Base-by-base conservation (phyloP, 139 green algal genomes). In the Chlamydomonas asymmetrica region DNA sequence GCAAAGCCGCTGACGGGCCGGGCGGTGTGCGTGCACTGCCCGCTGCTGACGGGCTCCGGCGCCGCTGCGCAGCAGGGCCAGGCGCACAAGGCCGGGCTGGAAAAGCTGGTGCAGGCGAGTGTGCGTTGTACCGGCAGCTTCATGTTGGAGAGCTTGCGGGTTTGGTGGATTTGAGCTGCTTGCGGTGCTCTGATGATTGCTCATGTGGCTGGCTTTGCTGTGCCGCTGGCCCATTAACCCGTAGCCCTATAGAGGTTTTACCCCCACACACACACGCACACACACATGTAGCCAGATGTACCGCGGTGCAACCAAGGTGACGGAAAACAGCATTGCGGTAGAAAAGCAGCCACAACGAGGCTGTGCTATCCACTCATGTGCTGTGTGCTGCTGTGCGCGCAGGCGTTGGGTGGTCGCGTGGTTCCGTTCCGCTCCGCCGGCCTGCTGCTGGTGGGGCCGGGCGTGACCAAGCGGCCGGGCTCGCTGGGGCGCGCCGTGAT, bases 51-150 rank as follows among this genome's bases (percentile, higher is more conserved):
- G 23, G 56, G 41, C 3, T n/a, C 34, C 5, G 4, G 32, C 1
- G 4, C 64, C 29, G 66, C 34, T 5, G 67, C n/a, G n/a, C n/a
- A n/a, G n/a, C n/a, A 80, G 23, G 40, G 54, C 56, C 39, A 63
- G 27, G 62, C 49, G 34, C 65, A 62, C 41, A 80, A 75, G 52
- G 39, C 23, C 6, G 59, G 62, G 8, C 6, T 80, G 56, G 64
- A 80, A 57, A 60, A 49, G 27, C 57, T 80, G 18, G 57, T 75
- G 1, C 35, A 65, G 52, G 74, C 69, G 38, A 32, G 71, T 63
- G 45, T 25, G 52, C n/a, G n/a, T n/a, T n/a, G 18, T 61, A 61
- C 52, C 22, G 18, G n/a, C n/a, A n/a, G n/a, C n/a, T n/a, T n/a
- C n/a, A n/a, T 61, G 18, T 52, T 25, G 45, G 13, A 52, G 18